Conservation (phyloP, 2,329 filamentous ascomycete species). For the Claviceps paspali region DNA sequence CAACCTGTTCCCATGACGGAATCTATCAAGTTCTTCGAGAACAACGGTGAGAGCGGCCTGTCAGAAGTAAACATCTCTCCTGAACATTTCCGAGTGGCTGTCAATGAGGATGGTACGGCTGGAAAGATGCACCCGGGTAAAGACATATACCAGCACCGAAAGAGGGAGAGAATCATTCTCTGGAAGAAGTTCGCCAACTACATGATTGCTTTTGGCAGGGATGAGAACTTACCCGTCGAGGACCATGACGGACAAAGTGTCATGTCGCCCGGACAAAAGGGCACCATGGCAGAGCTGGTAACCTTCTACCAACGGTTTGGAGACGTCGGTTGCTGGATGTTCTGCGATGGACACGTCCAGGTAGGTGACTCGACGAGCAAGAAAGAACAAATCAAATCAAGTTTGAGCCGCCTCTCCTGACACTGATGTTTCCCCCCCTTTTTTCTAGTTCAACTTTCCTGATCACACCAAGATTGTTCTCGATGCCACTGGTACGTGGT, state of each 20-base stretch:
- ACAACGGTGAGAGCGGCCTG: conserved; percentile 49
- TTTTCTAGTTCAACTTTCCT: conserved; percentile 73
- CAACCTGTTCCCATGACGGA: conserved; percentile 50
- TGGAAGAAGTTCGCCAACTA: conserved; percentile 66
- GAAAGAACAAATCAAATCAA: not conserved
- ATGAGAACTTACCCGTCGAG: conserved; percentile 41
- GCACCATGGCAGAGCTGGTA: conserved; percentile 40
- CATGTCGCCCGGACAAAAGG: conserved; percentile 22
- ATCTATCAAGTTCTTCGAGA: conserved; percentile 58
- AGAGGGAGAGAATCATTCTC: conserved; percentile 48
- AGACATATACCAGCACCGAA: conserved; percentile 49
- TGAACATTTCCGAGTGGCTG: conserved; percentile 39
- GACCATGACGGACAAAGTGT: conserved; percentile 26
- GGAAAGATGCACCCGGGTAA: conserved; percentile 47
- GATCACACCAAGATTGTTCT: conserved; percentile 78
- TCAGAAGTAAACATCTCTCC: conserved; percentile 48
- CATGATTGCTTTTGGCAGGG: conserved; percentile 59
- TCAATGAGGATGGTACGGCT: conserved; percentile 43
- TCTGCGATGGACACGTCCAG: conserved; percentile 65
- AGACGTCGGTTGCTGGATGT: conserved; percentile 69
- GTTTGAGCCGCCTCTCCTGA: too few relatives aligned
- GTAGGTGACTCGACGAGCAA: conserved; percentile 24
- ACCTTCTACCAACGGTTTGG: conserved; percentile 72
- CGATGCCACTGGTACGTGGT: conserved; percentile 57
- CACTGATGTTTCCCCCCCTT: too few relatives aligned